Percentiles rank a stretch among this genome's conserved stretches.
Conservation (phyloP, 169 alveolate species). For the Nephromyces sp. region DNA sequence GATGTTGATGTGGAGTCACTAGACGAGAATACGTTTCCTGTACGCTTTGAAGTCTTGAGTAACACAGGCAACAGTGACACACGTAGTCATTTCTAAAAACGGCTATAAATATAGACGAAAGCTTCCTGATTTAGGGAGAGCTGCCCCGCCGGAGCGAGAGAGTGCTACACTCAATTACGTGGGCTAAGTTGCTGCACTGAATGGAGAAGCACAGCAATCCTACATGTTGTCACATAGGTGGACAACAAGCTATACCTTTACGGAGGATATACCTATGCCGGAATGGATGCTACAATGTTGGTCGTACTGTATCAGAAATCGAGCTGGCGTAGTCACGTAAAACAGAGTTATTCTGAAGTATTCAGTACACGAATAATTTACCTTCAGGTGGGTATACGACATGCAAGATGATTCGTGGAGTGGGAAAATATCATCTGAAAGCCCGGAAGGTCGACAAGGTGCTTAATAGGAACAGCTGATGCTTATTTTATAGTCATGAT, state of each 20-base stretch:
- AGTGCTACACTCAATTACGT: conserved; percentile 24
- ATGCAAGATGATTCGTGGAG: not conserved
- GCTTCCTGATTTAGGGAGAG: conserved; percentile 1
- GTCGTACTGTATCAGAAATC: too few relatives aligned
- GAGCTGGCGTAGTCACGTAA: not conserved
- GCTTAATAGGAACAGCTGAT: not conserved
- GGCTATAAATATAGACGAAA: not conserved
- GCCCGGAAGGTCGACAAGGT: not conserved
- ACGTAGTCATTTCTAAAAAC: not conserved
- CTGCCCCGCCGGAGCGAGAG: conserved; percentile 11
- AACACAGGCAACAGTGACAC: not conserved
- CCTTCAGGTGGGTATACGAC: not conserved
- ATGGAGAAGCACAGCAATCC: too few relatives aligned
- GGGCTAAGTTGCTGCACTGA: too few relatives aligned
- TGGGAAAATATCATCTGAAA: not conserved
- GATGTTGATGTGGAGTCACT: conserved; percentile 3
- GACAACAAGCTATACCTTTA: conserved; percentile 21
- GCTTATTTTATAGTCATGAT: not conserved
- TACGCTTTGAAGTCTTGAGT: not conserved
- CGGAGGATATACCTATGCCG: conserved; percentile 27
- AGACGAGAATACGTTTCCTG: not conserved
- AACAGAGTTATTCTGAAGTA: not conserved
- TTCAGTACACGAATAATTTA: not conserved
- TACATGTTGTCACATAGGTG: conserved; percentile 1
- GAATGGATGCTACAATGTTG: too few relatives aligned